Percentiles rank a stretch among this genome's conserved stretches.
Conservation (phyloP, 2,329 filamentous ascomycete genomes). For the Chalaropsis ovoidea region DNA sequence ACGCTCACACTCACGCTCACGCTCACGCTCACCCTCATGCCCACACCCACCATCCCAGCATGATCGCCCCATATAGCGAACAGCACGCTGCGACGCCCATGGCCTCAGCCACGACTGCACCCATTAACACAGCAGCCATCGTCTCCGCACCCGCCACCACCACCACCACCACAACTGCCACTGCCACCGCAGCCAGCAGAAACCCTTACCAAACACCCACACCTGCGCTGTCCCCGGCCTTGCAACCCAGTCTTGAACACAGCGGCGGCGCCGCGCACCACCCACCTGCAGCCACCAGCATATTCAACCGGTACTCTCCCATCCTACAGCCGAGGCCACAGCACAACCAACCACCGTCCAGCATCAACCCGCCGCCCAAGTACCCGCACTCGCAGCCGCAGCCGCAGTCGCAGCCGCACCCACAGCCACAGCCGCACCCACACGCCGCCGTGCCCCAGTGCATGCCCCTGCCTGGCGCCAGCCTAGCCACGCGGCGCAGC, state of each 20-base stretch:
- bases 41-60: neutral
- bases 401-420: too few species aligned
- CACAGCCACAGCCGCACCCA: too few species aligned
- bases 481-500: too few species aligned
- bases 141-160: neutral
- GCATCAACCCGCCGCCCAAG: too few species aligned
- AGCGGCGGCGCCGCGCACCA: neutral
- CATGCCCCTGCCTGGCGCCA: neutral
- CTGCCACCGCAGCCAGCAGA: neutral
- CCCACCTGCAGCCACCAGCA: neutral
- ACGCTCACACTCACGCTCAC: neutral
- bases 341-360: too few species aligned
- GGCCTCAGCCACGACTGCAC: neutral
- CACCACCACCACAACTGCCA: neutral
- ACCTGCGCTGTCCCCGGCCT: neutral
- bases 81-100: neutral
- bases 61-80: neutral
- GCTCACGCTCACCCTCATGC: neutral
- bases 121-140: neutral
- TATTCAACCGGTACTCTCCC: neutral
- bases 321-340: too few species aligned
- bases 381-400: too few species aligned
- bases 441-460: neutral
- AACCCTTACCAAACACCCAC: slow-evolving; percentile 4
- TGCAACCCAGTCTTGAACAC: neutral